Evolutionary conservation across 2,329 filamentous ascomycete genomes (phyloP), one percentile per base, ranked within the genome.

Genomic region (Epichloe scottii): DNA sequence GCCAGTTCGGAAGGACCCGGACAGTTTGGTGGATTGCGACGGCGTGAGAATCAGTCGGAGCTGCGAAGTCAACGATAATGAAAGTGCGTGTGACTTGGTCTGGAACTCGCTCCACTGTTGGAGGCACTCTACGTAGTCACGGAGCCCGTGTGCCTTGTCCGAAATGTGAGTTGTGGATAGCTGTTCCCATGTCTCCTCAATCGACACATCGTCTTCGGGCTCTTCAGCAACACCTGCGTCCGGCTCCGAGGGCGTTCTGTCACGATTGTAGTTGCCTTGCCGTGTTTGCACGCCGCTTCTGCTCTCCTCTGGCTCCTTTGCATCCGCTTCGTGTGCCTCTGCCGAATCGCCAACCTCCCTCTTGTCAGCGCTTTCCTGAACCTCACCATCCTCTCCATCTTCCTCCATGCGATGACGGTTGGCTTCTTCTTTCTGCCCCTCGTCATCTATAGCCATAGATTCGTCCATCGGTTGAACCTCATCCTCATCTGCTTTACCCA

Each of bases 41-140:
- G 94, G 93, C 0, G 88, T 88, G 39, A 99, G 83, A 60, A 99
- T 97, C 14, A 99, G 81, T 26, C 93, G 89, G 17, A 99, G 83
- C 63, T 97, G 93, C 57, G 95, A 93, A 1, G 91, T 95, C 14
- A 99, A 76, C 2, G 89, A 84, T 51, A 95, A 79, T 0, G 93
- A 94, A 51, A 96, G 84, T 46, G 85, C 78, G 57, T 93, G 89
- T 0, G 93, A 97, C 51, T 83, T 79, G 54, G 78, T 77, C 68
- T 97, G 90, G 69, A 95, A 93, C 52, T 83, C 77, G 10, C 82
- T 78, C 93, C 94, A 98, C 60, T 91, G 81, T 49, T 81, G 75
- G 53, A 89, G 80, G 26, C 90, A 73, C 54, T 77, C 72, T 43
- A 64, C 65, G 59, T 76, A 74, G 59, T 76, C 67, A 60, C 75